Conservation (phyloP, 2,329 filamentous ascomycete species). For the Diplodia sapinea region DNA sequence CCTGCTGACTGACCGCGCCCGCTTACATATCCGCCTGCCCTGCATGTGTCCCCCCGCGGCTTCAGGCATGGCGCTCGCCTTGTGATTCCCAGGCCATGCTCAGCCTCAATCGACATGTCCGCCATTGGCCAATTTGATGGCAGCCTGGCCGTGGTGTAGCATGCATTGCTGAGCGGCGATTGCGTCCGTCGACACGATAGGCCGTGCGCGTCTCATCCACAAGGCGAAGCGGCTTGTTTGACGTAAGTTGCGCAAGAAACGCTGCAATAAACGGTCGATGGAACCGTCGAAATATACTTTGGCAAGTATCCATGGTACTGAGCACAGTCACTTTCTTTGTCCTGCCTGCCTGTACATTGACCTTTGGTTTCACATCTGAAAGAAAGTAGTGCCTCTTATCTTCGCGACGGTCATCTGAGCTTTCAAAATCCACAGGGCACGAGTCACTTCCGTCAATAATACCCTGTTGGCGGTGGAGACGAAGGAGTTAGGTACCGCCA, state of each 20-base stretch:
- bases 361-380: neutral
- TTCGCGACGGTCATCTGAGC: neutral
- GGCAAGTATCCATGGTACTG: neutral
- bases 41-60: neutral
- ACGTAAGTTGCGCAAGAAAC: neutral
- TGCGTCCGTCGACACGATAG: slow-evolving; percentile 13
- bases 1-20: slow-evolving; percentile 16
- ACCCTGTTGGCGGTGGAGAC: neutral
- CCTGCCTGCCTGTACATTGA: neutral
- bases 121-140: slow-evolving; percentile 6
- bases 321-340: neutral
- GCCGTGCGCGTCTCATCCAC: slow-evolving; percentile 13
- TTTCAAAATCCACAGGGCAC: no score
- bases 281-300: neutral
- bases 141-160: slow-evolving; percentile 8
- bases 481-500: neutral
- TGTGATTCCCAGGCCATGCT: slow-evolving; percentile 15
- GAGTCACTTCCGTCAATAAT: neutral
- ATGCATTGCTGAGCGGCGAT: slow-evolving; percentile 5
- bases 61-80: neutral
- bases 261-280: no score
- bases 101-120: slow-evolving; percentile 12
- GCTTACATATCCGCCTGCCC: slow-evolving; percentile 14
- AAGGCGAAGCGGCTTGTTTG: slow-evolving; percentile 8
- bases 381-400: neutral